Evolutionary conservation across 2,329 filamentous ascomycete genomes (phyloP), one percentile per base, ranked within the genome.

Genomic region (Exophiala calicioides): DNA sequence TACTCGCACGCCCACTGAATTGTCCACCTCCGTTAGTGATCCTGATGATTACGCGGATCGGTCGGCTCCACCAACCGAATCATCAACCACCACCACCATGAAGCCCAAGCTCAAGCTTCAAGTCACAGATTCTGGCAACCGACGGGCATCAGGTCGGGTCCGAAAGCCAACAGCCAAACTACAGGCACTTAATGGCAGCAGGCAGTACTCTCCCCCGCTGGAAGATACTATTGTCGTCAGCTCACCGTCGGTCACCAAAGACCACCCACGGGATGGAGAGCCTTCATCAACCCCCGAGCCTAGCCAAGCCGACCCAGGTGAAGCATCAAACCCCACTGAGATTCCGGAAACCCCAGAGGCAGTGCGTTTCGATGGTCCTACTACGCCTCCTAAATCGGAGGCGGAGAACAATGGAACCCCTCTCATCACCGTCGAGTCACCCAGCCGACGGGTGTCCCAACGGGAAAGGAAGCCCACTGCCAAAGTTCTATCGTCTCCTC

Each of bases 151-250:
- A 30, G 47, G 47, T 10, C 53, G 53, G 10, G 21, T 48, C 6
- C 39, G 53, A 24, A 56, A 56, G 27, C 53, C 37, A 15, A 56
- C 50, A 9, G 53, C 44, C 34, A 56, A 56, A 49, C 50, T 50
- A 31, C 50, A 50, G 33, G 53, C 50, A 8, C 39, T 53, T 8
- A 20, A 37, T 47, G 40, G 27, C 35, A 33, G 15, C 30, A 51
- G 29, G 34, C 18, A 30, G 12, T 26, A 36, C 39, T 53, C 47
- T 7, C 44, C 47, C 23, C 44, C 48, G 15, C 27, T 41, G 12
- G 33, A 23, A 10, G 52, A 52, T 15, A 52, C 48, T 9, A 52
- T 55, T 19, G 41, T 55, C 31, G 44, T 55, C 16, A 38, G 34
- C 13, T 31, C 26, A 8, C 23, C 37, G 12, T 18, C 47, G 24